Evolutionary conservation across 495 filamentous ascomycete genomes (phyloP).

Genomic region (Glarea lozoyensis): DNA sequence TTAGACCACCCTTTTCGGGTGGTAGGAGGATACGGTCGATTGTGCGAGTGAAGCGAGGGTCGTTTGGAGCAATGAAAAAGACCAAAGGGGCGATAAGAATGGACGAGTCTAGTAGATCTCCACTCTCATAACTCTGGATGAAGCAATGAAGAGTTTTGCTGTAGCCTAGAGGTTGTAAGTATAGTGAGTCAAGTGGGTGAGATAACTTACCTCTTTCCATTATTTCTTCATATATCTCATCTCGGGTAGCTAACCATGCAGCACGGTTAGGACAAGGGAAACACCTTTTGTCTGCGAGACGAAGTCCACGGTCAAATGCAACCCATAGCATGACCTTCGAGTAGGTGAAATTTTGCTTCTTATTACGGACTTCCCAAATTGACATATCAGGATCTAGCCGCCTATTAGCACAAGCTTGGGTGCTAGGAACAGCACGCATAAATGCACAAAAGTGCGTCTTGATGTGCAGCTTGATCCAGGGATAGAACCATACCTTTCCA

Average conservation of each 20-base stretch:
- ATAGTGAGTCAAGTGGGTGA: not conserved
- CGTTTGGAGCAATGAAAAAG: slow-evolving; percentile 66
- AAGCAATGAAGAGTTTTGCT: slow-evolving; percentile 56
- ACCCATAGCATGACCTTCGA: slow-evolving; percentile 73
- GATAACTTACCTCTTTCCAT: slow-evolving; percentile 46
- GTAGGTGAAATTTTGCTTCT: slow-evolving; percentile 65
- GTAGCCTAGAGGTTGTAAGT: slow-evolving; percentile 34
- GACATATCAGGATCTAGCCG: slow-evolving; percentile 65
- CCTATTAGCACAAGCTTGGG: too few relatives aligned
- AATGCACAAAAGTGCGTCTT: too few relatives aligned
- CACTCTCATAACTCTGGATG: slow-evolving; percentile 62
- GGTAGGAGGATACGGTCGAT: slow-evolving; percentile 56
- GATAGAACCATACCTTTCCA: slow-evolving; percentile 25
- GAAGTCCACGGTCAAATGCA: slow-evolving; percentile 60
- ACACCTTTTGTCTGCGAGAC: slow-evolving; percentile 58
- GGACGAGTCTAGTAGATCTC: slow-evolving; percentile 57
- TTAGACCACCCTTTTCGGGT: slow-evolving; percentile 63
- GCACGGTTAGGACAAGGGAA: slow-evolving; percentile 59
- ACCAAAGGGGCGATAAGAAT: slow-evolving; percentile 65
- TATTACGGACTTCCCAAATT: slow-evolving; percentile 68
- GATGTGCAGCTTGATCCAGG: too few relatives aligned
- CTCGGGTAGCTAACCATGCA: slow-evolving; percentile 51
- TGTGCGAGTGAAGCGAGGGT: slow-evolving; percentile 60
- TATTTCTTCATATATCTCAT: slow-evolving; percentile 61
- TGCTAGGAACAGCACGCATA: too few relatives aligned